A percentile compares a stretch with the other conserved stretches of the same genome.
Evolutionary conservation across 2,329 filamentous ascomycete genomes (phyloP).

Genomic region (Diaporthe helianthi): DNA sequence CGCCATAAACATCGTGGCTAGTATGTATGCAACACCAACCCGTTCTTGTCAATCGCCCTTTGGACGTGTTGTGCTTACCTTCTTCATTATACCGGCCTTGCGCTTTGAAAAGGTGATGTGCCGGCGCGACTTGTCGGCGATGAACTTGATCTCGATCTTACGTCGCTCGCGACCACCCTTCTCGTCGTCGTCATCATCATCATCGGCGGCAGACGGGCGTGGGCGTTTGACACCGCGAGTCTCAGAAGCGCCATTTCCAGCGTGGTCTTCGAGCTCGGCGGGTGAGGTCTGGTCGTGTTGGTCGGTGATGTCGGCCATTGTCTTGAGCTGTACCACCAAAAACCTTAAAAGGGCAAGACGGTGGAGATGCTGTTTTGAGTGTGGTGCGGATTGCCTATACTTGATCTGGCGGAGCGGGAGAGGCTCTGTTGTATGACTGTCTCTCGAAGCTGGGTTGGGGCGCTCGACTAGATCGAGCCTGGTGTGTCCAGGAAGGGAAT

Average conservation of each 20-base stretch:
- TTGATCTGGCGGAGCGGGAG: conserved; percentile 66
- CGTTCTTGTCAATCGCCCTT: background rate
- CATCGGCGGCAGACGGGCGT: conserved; percentile 83
- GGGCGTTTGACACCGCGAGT: conserved; percentile 88
- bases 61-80: conserved; percentile 63
- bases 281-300: conserved; percentile 79
- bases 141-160: conserved; percentile 99
- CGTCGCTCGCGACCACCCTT: conserved; percentile 97
- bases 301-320: conserved; percentile 81
- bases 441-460: conserved; percentile 63
- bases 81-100: conserved; percentile 99
- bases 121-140: conserved; percentile 98
- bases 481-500: conserved; percentile 54
- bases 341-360: conserved; percentile 59
- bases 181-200: conserved; percentile 97
- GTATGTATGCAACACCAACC: background rate
- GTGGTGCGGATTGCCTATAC: conserved; percentile 71
- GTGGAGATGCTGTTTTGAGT: conserved; percentile 71
- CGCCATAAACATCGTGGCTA: background rate
- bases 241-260: conserved; percentile 75
- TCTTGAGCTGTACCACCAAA: conserved; percentile 54
- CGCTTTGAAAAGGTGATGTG: conserved; percentile 99
- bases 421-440: conserved; percentile 49
- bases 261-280: conserved; percentile 72
- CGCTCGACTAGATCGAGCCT: conserved; percentile 56